phyloP scores from a whole-genome alignment of 805 yeast genomes.

The Tetrapisispora nanseiensis region DNA sequence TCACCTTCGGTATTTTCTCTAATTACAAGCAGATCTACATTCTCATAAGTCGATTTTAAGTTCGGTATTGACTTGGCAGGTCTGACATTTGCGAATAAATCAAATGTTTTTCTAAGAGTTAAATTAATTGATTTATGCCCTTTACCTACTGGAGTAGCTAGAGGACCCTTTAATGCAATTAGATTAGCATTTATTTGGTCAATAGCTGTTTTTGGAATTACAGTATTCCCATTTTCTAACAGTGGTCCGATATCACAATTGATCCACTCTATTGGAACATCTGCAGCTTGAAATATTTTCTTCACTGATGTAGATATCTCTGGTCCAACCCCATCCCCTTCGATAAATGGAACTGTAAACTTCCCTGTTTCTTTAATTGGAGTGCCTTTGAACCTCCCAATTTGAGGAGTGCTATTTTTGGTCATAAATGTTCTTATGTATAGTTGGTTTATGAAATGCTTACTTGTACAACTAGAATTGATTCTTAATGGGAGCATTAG shows the following conservation, averaged over 20 bases:
- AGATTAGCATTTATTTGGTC: slow-evolving; percentile 85
- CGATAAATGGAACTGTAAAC: slow-evolving; percentile 88
- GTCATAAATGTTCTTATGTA: slow-evolving; percentile 6
- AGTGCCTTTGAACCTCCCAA: slow-evolving; percentile 27
- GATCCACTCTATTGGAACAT: slow-evolving; percentile 96
- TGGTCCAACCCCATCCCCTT: slow-evolving; percentile 97
- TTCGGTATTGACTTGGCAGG: slow-evolving; percentile 93
- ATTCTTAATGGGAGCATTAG: no score
- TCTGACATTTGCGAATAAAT: slow-evolving; percentile 92
- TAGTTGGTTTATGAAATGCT: no score
- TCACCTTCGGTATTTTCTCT: slow-evolving; percentile 99
- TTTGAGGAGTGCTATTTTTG: slow-evolving; percentile 19
- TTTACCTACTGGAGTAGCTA: slow-evolving; percentile 97
- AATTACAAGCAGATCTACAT: slow-evolving; percentile 89
- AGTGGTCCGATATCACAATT: slow-evolving; percentile 92
- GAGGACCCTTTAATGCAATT: slow-evolving; percentile 95
- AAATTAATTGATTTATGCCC: slow-evolving; percentile 96
- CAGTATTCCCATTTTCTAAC: slow-evolving; percentile 82
- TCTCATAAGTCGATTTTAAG: slow-evolving; percentile 68
- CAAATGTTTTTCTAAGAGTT: slow-evolving; percentile 94
- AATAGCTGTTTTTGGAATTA: slow-evolving; percentile 86
- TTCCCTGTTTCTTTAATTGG: slow-evolving; percentile 55
- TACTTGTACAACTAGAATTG: no score
- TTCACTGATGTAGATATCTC: slow-evolving; percentile 93
- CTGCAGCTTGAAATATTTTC: slow-evolving; percentile 85